Conservation (phyloP, 2,329 filamentous ascomycete species). For the Pyrenophora teres region DNA sequence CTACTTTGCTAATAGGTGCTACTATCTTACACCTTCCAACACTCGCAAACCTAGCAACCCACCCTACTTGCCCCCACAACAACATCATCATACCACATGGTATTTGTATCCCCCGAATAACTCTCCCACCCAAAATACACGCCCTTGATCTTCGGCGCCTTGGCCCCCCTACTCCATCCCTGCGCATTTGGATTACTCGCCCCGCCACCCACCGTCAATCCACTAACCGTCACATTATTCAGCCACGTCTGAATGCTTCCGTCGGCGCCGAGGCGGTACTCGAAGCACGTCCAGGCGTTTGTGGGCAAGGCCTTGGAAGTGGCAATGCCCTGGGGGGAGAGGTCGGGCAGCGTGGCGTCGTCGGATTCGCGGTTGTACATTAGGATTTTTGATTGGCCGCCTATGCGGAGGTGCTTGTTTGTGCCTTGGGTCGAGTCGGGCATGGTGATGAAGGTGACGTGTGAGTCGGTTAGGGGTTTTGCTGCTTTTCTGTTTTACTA, state of each 20-base stretch:
- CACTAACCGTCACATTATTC: slow-evolving; percentile 57
- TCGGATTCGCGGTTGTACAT: slow-evolving; percentile 69
- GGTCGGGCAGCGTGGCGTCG: slow-evolving; percentile 65
- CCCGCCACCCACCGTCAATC: slow-evolving; percentile 57
- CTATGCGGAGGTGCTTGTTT: slow-evolving; percentile 66
- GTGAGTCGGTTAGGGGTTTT: slow-evolving; percentile 62
- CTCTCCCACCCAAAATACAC: slow-evolving; percentile 69
- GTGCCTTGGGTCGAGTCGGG: slow-evolving; percentile 60
- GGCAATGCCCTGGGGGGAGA: slow-evolving; percentile 64
- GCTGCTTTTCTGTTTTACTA: slow-evolving; percentile 55
- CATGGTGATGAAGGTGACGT: slow-evolving; percentile 69
- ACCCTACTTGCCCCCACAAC: slow-evolving; percentile 55
- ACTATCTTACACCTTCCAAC: too few relatives aligned
- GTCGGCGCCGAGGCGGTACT: slow-evolving; percentile 64
- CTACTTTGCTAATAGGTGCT: too few relatives aligned
- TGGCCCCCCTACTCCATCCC: slow-evolving; percentile 58
- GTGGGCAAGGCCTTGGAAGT: slow-evolving; percentile 58
- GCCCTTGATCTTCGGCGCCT: slow-evolving; percentile 57
- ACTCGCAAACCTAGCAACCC: slow-evolving; percentile 49
- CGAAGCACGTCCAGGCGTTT: slow-evolving; percentile 62
- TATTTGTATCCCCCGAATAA: slow-evolving; percentile 64
- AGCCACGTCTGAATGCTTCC: slow-evolving; percentile 66
- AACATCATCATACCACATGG: slow-evolving; percentile 68
- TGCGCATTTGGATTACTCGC: slow-evolving; percentile 57
- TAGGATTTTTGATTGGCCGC: slow-evolving; percentile 63